Base-by-base conservation (phyloP, 1,139 yeast genomes). In the Lizanozyma gosingica region DNA sequence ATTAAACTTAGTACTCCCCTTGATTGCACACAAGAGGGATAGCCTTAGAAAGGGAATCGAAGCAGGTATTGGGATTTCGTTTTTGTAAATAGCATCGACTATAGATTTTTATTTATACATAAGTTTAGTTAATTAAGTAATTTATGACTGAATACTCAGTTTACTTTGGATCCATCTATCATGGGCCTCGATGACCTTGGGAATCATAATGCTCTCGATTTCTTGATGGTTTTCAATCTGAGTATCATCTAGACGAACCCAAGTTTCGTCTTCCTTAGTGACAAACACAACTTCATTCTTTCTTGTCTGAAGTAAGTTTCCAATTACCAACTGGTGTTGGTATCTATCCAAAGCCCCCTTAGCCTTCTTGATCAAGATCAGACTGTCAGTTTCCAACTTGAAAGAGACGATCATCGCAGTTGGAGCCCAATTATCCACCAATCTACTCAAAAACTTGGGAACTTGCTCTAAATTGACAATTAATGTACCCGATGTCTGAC, bases 361-460 rank as follows among this genome's bases (percentile, higher is more conserved):
- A 4, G 96, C 87, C 62, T 94, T 94, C 43, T 74, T 67, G 37
- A 87, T 71, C 48, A 94, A 65, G 17, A 94, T 75, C 11, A 67
- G 54, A 45, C 63, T 60, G 59, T 94, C 98, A 0, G 99, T 94
- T 56, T 94, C 99, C 44, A 92, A 73, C 60, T 94, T 94, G 65
- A 94, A 94, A 17, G 95, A 85, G 2, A 92, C 84, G 45, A 94
- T 87, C 95, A 88, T 84, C 1, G 97, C 94, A 6, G 80, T 78
- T 1, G 95, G 95, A 1, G 96, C 95, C 98, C 98, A 92, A 27
- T 80, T 76, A 49, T 87, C 95, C 1, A 90, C 97, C 48, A 94
- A 67, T 44, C 97, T 69, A 49, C 86, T 76, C 51, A 92, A 71
- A 52, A 94, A 92, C 57, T 92, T 92, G 14, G 99, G 98, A 2